phyloP scores from a whole-genome alignment of 306 rosid species.

The Glycyrrhiza uralensis region DNA sequence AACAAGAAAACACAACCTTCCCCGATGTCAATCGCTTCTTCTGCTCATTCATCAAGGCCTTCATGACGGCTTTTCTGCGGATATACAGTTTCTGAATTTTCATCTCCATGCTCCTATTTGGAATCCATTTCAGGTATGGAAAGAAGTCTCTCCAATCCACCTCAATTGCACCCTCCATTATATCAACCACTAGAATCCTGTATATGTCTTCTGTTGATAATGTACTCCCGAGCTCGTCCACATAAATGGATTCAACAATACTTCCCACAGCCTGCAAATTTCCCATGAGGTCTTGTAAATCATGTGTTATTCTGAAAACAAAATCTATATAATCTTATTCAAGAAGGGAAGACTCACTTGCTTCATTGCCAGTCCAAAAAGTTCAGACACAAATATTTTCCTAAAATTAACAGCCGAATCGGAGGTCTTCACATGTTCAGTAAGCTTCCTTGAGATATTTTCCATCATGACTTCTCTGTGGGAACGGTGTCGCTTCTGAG shows the following conservation, averaged over 20 bases:
- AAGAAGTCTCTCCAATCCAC: conserved; percentile 99
- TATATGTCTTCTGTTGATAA: conserved; percentile 56
- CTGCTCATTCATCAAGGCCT: conserved; percentile 56
- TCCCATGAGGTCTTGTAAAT: background rate
- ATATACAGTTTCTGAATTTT: conserved; percentile 37
- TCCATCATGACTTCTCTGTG: conserved; percentile 63
- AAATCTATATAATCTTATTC: background rate
- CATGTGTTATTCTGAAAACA: background rate
- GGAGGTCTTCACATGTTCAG: conserved; percentile 46
- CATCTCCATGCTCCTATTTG: conserved; percentile 56
- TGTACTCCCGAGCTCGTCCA: conserved; percentile 55
- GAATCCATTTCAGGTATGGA: conserved; percentile 91
- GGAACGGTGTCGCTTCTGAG: conserved; percentile 68
- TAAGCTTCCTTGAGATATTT: conserved; percentile 44
- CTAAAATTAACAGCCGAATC: conserved; percentile 59
- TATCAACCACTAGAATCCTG: conserved; percentile 61
- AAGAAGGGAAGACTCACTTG: conserved; percentile 49
- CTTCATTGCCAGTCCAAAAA: conserved; percentile 69
- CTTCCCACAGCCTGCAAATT: conserved; percentile 67
- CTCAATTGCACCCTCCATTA: conserved; percentile 90
- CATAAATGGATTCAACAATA: conserved; percentile 54
- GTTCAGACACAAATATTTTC: conserved; percentile 57
- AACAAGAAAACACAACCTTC: conserved; percentile 36
- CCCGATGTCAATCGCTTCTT: conserved; percentile 73
- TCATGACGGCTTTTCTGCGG: conserved; percentile 55